A percentile compares a stretch with the other conserved stretches of the same genome.
These are phyloP conservation scores for Trametes sanguinea DNA, from an alignment of 768 basidiomycete species.

Conservation along the genomic window DNA sequence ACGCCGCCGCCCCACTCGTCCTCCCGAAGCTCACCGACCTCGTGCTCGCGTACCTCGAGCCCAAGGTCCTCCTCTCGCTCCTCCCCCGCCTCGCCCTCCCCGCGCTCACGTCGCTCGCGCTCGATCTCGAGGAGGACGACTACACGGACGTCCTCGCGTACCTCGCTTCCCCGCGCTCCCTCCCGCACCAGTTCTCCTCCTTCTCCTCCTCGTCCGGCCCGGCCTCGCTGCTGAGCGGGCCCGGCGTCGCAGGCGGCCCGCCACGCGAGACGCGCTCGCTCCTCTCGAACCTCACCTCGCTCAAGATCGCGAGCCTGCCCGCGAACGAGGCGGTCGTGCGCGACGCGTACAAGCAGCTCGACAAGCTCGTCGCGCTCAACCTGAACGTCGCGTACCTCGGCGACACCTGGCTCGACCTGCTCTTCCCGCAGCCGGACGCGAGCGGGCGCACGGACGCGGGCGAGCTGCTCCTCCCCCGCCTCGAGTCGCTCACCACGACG, in stretches of 20 bases:
- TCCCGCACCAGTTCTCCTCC: constrained; percentile 12
- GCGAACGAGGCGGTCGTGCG: constrained; percentile 39
- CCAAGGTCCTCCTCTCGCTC: constrained; percentile 36
- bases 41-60: constrained; percentile 35
- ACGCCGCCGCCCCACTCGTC: constrained; percentile 21
- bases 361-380: constrained; percentile 46
- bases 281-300: constrained; percentile 48
- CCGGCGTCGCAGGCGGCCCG: constrained; percentile 18
- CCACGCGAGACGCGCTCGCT: constrained; percentile 39
- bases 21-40: constrained; percentile 33
- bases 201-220: not conserved
- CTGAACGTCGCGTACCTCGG: constrained; percentile 40
- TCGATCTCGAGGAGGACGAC: constrained; percentile 61
- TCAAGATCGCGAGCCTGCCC: constrained; percentile 55
- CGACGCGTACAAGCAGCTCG: constrained; percentile 49
- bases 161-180: constrained; percentile 43
- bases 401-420: constrained; percentile 29
- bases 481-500: constrained; percentile 50
- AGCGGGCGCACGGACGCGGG: not conserved
- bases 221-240: constrained; percentile 9
- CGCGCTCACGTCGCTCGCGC: constrained; percentile 38
- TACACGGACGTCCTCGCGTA: constrained; percentile 49
- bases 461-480: constrained; percentile 47
- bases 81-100: constrained; percentile 39
- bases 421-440: constrained; percentile 14